phyloP scores from a whole-genome alignment of 163 green algal genomes.

The Scenedesmus sp. region DNA sequence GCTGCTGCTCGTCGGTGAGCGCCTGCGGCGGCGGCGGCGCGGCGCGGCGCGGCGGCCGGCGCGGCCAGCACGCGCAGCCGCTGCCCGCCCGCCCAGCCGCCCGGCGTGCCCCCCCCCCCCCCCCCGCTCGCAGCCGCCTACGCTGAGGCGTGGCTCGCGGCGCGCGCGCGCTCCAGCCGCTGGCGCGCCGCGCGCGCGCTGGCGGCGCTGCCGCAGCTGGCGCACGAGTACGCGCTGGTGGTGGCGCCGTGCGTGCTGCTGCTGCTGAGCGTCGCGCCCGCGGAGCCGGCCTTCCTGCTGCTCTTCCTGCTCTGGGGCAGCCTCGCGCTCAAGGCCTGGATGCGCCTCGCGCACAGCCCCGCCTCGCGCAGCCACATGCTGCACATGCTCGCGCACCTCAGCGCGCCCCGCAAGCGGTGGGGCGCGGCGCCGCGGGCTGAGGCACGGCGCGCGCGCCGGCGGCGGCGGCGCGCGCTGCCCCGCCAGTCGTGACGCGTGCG shows the following conservation, averaged over 20 bases:
- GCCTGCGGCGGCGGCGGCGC: too few relatives aligned
- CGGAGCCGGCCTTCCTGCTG: slow-evolving; percentile 25
- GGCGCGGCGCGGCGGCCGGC: background rate
- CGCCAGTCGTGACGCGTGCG: background rate
- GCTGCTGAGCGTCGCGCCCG: slow-evolving; percentile 18
- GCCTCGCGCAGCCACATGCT: slow-evolving; percentile 10
- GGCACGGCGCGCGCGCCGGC: background rate
- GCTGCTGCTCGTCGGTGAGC: slow-evolving; percentile 39
- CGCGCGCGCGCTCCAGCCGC: background rate
- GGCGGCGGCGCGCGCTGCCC: too few relatives aligned
- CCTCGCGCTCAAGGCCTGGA: slow-evolving; percentile 34
- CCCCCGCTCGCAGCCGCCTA: slow-evolving; percentile 13
- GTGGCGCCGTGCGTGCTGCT: slow-evolving; percentile 35
- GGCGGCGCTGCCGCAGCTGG: slow-evolving; percentile 11
- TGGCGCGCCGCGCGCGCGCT: background rate
- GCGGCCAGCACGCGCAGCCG: background rate
- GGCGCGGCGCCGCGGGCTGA: background rate
- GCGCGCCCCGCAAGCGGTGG: slow-evolving; percentile 35
- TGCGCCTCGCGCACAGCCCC: slow-evolving; percentile 27
- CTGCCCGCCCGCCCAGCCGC: background rate
- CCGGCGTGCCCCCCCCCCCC: too few relatives aligned
- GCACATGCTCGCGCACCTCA: slow-evolving; percentile 24
- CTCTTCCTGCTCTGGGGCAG: slow-evolving; percentile 35
- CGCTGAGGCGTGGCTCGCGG: slow-evolving; percentile 26
- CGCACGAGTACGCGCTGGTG: slow-evolving; percentile 5